Percentiles rank a stretch among this genome's conserved stretches.
These are phyloP conservation scores for Bauhinia variegata DNA, from an alignment of 306 rosid species.

Conservation along the genomic window DNA sequence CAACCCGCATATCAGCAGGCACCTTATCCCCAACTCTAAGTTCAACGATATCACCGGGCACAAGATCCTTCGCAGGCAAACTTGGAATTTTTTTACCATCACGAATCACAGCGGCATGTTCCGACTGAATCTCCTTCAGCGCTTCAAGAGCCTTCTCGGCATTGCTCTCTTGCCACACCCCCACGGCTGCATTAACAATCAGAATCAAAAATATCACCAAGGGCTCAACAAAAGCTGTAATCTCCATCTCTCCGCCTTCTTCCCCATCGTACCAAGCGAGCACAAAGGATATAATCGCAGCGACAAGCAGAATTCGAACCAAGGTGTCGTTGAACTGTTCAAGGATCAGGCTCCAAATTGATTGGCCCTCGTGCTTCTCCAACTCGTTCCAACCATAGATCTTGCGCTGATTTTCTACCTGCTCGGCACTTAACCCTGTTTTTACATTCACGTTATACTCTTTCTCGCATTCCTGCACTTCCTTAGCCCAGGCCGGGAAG, in stretches of 20 bases:
- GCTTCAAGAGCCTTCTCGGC: conserved; percentile 97
- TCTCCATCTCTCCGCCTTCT: conserved; percentile 59
- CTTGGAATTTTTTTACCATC: conserved; percentile 45
- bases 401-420: conserved; percentile 57
- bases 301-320: conserved; percentile 81
- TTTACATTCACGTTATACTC: conserved; percentile 55
- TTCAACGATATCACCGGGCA: conserved; percentile 69
- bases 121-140: conserved; percentile 88
- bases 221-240: conserved; percentile 64
- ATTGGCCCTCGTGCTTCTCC: conserved; percentile 82
- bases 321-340: conserved; percentile 90
- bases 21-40: conserved; percentile 66
- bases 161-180: conserved; percentile 94
- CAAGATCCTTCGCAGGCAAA: conserved; percentile 76
- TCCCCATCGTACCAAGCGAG: conserved; percentile 86
- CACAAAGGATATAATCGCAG: conserved; percentile 84
- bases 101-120: conserved; percentile 71
- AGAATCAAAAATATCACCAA: conserved; percentile 57
- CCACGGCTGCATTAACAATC: conserved; percentile 69
- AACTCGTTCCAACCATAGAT: conserved; percentile 74
- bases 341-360: conserved; percentile 66
- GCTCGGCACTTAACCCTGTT: conserved; percentile 48
- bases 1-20: conserved; percentile 61
- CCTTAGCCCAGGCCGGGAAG: conserved; percentile 77
- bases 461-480: conserved; percentile 69